Base-by-base conservation (phyloP, 768 basidiomycete genomes). In the Boletus vinaceobasis region DNA sequence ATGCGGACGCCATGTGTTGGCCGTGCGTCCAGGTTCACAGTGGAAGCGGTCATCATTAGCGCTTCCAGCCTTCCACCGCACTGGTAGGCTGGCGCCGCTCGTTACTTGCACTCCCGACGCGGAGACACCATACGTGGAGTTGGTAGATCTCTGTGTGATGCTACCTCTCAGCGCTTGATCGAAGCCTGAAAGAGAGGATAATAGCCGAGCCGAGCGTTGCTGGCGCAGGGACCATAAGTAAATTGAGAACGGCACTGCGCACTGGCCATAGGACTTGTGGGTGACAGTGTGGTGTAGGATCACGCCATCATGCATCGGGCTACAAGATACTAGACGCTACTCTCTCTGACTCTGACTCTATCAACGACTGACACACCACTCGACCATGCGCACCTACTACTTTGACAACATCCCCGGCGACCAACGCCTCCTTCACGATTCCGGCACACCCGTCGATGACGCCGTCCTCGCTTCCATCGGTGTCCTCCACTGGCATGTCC, bases 341-440 rank as follows among this genome's bases (percentile, higher is more conserved):
- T n/a, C n/a, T n/a, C n/a, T n/a, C n/a, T n/a, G n/a, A n/a, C 29
- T 29, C 29, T 29, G 4, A 29, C 29, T 29, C 29, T 29, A 29
- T 29, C 29, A 5, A 29, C 29, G 29, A 29, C 29, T n/a, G 29
- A 29, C 29, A 29, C 6, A 29, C 4, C 8, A 36, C 35, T 32
- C 36, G 1, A 45, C 5, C 10, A 90, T 90, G 89, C 84, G 83
- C 40, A 85, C 85, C 11, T 88, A 86, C 76, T 87, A 85, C 74
- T 86, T 78, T 67, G 86, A 90, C 70, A 79, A 88, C 63, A n/a
- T 81, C 31, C 79, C 85, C 0, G 88, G 86, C 29, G 91, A 96
- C 72, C 93, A 93, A 66, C 84, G 89, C 35, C 80, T 88, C 6
- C 81, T 79, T 0, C 93, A 97, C 73, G 83, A 93, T 69, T 87